Percentiles rank a stretch among this genome's conserved stretches.
Conservation (phyloP, 202 grass and related monocot genomes). For the Schoenoplectus tabernaemontani region DNA sequence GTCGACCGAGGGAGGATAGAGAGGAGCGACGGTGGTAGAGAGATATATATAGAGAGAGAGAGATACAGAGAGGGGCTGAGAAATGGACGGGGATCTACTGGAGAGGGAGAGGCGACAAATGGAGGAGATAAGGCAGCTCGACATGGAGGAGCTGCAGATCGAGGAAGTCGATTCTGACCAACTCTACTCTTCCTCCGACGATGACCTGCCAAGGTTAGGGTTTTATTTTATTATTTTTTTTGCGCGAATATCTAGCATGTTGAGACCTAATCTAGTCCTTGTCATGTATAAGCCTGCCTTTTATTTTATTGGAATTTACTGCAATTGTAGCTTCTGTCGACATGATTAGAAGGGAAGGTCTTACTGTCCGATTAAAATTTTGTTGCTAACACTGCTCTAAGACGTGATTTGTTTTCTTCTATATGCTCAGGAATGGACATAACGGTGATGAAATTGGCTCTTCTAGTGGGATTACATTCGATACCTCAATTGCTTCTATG, state of each 20-base stretch:
- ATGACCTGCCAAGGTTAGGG: conserved; percentile 35
- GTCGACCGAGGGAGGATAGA: neutral
- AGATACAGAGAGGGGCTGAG: conserved; percentile 27
- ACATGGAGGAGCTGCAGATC: conserved; percentile 70
- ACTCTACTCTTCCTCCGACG: conserved; percentile 33
- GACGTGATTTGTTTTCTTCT: conserved; percentile 12
- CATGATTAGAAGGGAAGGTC: neutral
- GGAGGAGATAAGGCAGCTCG: conserved; percentile 81
- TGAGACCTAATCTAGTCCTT: neutral
- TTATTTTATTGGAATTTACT: neutral
- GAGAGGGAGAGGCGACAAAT: conserved; percentile 65
- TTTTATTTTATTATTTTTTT: neutral
- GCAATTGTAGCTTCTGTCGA: neutral
- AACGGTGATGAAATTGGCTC: conserved; percentile 26
- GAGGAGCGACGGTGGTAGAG: neutral
- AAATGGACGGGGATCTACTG: conserved; percentile 31
- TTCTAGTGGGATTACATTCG: conserved; percentile 36
- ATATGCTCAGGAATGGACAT: conserved; percentile 24
- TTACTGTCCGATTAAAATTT: neutral
- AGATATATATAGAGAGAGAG: conserved; percentile 40
- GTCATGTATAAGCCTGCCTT: neutral
- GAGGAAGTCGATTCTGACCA: conserved; percentile 39
- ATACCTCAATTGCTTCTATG: conserved; percentile 53
- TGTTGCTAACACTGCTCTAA: neutral
- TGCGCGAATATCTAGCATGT: neutral